Conservation (phyloP, 208 protist species). For the Tetramitus jugosus region DNA sequence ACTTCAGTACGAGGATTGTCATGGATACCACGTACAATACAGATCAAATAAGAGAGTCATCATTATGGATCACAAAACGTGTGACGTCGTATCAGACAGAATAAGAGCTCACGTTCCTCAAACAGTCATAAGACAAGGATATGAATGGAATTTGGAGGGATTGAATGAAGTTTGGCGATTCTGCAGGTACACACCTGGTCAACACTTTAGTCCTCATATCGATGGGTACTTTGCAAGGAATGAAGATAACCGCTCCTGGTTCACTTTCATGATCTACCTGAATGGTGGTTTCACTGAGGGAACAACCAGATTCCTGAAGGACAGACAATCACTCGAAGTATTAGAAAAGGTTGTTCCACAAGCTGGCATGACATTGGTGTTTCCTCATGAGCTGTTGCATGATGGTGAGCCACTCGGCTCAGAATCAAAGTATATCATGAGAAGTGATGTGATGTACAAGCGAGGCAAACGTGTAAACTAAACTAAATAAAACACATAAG, state of each 20-base stretch:
- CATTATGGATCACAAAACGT: neutral
- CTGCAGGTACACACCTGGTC: neutral
- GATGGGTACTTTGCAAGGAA: neutral
- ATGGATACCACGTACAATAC: neutral
- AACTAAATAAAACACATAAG: too few species aligned
- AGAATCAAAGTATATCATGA: neutral
- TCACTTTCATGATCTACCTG: constrained; percentile 16
- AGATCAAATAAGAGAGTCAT: constrained; percentile 12
- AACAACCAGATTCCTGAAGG: neutral
- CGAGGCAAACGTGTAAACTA: too few species aligned
- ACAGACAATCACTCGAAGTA: neutral
- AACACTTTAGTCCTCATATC: constrained; percentile 6
- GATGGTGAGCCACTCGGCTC: neutral
- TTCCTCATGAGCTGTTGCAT: constrained; percentile 12
- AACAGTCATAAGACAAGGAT: neutral
- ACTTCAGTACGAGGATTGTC: neutral
- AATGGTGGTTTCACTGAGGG: neutral
- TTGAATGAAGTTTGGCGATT: neutral
- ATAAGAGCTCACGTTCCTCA: neutral
- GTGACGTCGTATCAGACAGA: neutral
- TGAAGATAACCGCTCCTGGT: neutral
- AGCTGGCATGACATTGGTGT: neutral
- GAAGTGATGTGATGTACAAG: constrained; percentile 10
- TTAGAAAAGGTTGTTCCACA: neutral
- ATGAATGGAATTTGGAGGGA: neutral